A percentile compares a stretch with the other conserved stretches of the same genome.
Evolutionary conservation across 2,329 filamentous ascomycete species (phyloP).

Genomic region (Colletotrichum sp.): DNA sequence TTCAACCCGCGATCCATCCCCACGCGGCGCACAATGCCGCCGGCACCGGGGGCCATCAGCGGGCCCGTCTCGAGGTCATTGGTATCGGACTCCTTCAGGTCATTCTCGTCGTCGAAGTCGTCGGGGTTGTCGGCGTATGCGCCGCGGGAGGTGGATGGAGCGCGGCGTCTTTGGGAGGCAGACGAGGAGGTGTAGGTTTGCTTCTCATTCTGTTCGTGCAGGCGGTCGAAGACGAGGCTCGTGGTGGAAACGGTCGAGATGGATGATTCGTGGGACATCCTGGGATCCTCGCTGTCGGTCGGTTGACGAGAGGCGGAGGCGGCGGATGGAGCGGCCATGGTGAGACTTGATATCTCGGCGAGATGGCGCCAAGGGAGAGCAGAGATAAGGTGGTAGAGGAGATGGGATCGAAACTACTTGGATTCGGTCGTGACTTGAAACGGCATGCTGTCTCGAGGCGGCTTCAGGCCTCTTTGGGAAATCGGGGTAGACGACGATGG

Average conservation of each 20-base stretch:
- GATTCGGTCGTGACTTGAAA: constrained; percentile 15
- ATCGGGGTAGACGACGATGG: neutral
- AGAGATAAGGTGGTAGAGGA: neutral
- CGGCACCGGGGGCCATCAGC: constrained; percentile 49
- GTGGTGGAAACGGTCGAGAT: constrained; percentile 82
- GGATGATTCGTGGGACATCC: constrained; percentile 59
- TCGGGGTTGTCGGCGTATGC: constrained; percentile 41
- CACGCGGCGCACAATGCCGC: constrained; percentile 44
- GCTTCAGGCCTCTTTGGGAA: constrained; percentile 18
- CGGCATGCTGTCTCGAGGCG: constrained; percentile 21
- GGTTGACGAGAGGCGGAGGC: constrained; percentile 1
- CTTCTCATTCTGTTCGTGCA: constrained; percentile 61
- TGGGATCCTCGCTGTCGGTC: constrained; percentile 22
- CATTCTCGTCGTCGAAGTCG: constrained; percentile 38
- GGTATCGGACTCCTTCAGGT: constrained; percentile 44
- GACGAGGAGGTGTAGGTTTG: constrained; percentile 24
- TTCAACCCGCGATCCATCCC: constrained; percentile 71
- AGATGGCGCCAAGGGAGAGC: neutral
- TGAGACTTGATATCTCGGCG: neutral
- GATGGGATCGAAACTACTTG: constrained; percentile 14
- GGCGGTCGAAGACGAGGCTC: constrained; percentile 80
- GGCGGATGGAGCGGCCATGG: constrained; percentile 5
- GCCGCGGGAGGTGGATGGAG: constrained; percentile 21
- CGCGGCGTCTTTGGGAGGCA: constrained; percentile 21
- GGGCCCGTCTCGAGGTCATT: constrained; percentile 58